Evolutionary conservation across 441 rosid genomes (phyloP).

Genomic region (Populus hybrid): DNA sequence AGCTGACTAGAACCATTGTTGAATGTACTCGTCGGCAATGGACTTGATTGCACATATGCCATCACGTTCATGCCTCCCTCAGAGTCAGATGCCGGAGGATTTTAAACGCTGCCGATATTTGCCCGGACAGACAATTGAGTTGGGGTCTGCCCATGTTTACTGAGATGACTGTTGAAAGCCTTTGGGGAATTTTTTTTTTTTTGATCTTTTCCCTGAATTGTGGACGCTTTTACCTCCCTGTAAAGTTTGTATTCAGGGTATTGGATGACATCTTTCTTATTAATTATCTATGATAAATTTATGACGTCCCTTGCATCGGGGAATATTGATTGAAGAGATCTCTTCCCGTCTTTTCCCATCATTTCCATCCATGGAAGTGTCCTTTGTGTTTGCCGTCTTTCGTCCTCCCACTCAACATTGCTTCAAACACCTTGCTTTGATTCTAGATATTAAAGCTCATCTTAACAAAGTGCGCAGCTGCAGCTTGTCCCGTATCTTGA

Average conservation of each 20-base stretch:
- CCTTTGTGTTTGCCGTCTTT: no score
- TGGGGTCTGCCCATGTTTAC: not conserved
- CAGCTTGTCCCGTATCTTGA: no score
- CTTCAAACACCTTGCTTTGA: no score
- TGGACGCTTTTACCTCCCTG: not conserved
- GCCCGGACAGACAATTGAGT: slow-evolving; percentile 2
- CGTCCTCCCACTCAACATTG: no score
- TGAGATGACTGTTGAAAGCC: slow-evolving; percentile 11
- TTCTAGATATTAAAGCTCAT: no score
- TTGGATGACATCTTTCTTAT: not conserved
- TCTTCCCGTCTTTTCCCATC: no score
- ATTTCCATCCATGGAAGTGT: no score
- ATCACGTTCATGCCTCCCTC: not conserved
- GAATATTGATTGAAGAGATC: not conserved
- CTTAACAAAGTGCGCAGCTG: no score
- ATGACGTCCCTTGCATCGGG: not conserved
- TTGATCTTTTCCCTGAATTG: not conserved
- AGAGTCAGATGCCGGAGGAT: not conserved
- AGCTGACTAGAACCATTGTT: slow-evolving; percentile 18
- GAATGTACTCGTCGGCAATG: not conserved
- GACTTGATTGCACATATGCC: not conserved
- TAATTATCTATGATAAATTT: not conserved
- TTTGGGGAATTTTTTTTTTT: not conserved
- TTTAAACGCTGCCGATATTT: slow-evolving; percentile 5
- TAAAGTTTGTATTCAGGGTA: not conserved